Base-by-base conservation (phyloP, 2,329 filamentous ascomycete genomes). In the Metarhizium robertsii region DNA sequence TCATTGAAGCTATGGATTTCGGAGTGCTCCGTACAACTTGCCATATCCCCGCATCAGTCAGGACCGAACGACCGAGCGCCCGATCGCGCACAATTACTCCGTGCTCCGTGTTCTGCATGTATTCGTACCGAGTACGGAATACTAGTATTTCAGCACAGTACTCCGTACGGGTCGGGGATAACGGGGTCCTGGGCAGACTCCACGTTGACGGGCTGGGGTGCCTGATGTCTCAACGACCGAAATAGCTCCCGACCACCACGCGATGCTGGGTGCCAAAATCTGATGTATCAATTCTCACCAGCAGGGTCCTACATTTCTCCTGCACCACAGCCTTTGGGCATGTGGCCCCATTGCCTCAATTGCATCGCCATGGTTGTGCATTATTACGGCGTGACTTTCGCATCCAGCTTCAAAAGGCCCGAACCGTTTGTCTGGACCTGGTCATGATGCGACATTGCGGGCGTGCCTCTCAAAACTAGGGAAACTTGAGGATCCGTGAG, bases 231-330 rank as follows among this genome's bases (percentile, higher is more conserved):
- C n/a, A 46, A n/a, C n/a, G 43, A 48, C 45, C 16, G 25, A 48
- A 48, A 48, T 48, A 48, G 45, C 20, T 30, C 45, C 45, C 13
- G 25, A 30, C 45, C 20, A 48, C 45, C 25, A 48, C 20, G 45
- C 45, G 45, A 48, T 8, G 25, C 20, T 13, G 20, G 14, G 20
- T 13, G n/a, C 18, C 20, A 48, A 30, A 29, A 54, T 58, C 54
- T 58, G 52, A 57, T 58, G 36, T 54, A 54, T 54, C 54, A 56
- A 54, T 50, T 58, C 52, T 56, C 34, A 32, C 54, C 51, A 53
- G 14, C 45, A 48, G 25, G 6, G 18, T 6, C 42, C 20, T 40
- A 16, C 14, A 40, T 16, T 40, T 16, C 14, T 16, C 14, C 38
- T 40, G 38, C 14, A 40, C 34, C 34, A 36, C 34, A 36, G 34